Evolutionary conservation across 2,329 filamentous ascomycete species (phyloP), one percentile per base, ranked within the genome.

Genomic region (Microcyclosporella mali): DNA sequence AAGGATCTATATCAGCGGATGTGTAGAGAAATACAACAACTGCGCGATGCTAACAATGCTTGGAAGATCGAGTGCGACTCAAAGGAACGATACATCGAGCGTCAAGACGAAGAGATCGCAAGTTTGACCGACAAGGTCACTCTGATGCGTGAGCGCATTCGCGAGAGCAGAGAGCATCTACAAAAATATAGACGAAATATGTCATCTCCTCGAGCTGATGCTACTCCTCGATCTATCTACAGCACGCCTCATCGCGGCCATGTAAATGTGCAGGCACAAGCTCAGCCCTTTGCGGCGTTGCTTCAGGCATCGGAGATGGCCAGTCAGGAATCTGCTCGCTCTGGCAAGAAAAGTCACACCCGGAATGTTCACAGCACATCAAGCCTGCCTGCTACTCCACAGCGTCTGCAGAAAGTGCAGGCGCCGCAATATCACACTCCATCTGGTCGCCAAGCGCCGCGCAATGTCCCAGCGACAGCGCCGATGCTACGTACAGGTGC

Each of bases 81-180:
- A 40, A 85, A 88, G 6, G 89, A 88, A 65, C 84, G 81, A 56
- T 66, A 89, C 17, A 86, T 94, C 40, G 79, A 85, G 56, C 78
- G 85, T 51, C 84, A 88, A 55, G 84, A 87, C 46, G 83, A 85
- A 50, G 82, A 88, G 57, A 78, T 84, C 14, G 73, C 78, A 6
- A 71, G 72, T 40, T 68, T 94, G n/a, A 65, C 71, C 2, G 87
- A 94, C 56, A 84, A 92, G 59, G 85, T 88, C 42, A 74, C 81
- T 30, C 76, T 86, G 62, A 73, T 95, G 38, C 78, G 89, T 45
- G 85, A 82, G 49, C 82, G 90, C 15, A 94, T 97, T 51, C 80
- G 85, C 32, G 87, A 94, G 62, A 95, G 95, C 60, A 75, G 90
- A 49, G 85, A 94, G 60, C 88, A 94, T 59, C 81, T 94, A 59